Evolutionary conservation across 2,329 filamentous ascomycete species (phyloP), one percentile per base, ranked within the genome.

Genomic region (Nothophaeocryptopus gaeumannii): DNA sequence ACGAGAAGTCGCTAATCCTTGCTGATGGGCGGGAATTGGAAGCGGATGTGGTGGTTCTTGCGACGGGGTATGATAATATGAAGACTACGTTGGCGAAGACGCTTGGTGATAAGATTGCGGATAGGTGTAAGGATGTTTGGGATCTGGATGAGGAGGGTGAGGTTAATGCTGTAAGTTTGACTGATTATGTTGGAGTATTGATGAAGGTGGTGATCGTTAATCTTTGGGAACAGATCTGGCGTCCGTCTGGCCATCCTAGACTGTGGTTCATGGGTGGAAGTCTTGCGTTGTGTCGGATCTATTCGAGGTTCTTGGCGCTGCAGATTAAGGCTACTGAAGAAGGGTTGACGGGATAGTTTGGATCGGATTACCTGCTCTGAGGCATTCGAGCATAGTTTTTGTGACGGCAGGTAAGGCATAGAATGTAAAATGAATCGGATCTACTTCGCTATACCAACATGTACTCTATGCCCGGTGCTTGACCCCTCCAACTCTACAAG

Each of bases 11-110:
- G 73, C 36, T 69, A 3, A 47, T 64, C 2, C 58, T 70, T 9
- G 1, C 54, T 78, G 82, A 86, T 51, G 82, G 82, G 0, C 67
- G 69, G 0, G 74, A 76, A 56, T 63, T 86, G 0, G 74, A 79
- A 13, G 81, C 82, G 0, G 83, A 86, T 54, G 75, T 85, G 54
- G 77, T 87, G 8, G 75, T 87, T 2, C 51, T 74, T 8, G 73
- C 72, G 0, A 76, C 73, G 0, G 73, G 81, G 0, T 87, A 85
- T 58, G 77, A 83, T 53, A 86, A 85, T 61, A 89, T 88, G 84
- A 73, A 75, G 9, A 82, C 79, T 0, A 79, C 79, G 14, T 80
- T 83, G 1, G 70, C 79, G n/a, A 72, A 74, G 30, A 78, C 85
- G 14, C 75, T 88, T 46, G 85, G 84, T 0, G 76, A 83, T 29